These are phyloP conservation scores for Niebla homalea DNA, from an alignment of 495 filamentous ascomycete species.

Conservation along the genomic window DNA sequence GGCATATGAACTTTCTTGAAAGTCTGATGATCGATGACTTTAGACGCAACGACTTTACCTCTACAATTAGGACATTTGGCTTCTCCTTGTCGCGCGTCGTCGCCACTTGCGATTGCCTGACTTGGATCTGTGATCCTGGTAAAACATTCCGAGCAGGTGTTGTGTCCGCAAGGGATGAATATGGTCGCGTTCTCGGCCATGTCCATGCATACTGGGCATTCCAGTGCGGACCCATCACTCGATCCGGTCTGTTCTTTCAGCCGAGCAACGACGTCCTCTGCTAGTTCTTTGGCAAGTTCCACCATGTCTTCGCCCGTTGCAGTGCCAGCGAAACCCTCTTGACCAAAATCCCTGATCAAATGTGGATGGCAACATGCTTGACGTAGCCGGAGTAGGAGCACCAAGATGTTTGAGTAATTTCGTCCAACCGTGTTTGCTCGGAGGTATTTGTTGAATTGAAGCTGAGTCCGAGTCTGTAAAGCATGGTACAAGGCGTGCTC, in stretches of 20 bases:
- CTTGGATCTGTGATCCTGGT: slow-evolving; percentile 53
- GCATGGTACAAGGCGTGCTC: slow-evolving; percentile 59
- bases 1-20: slow-evolving; percentile 68
- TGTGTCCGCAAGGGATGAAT: slow-evolving; percentile 21
- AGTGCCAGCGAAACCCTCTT: slow-evolving; percentile 34
- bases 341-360: slow-evolving; percentile 63
- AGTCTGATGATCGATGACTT: slow-evolving; percentile 55
- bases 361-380: slow-evolving; percentile 91
- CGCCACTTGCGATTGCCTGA: slow-evolving; percentile 37
- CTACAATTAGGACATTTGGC: slow-evolving; percentile 70
- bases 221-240: slow-evolving; percentile 40
- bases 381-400: slow-evolving; percentile 75
- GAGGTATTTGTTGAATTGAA: slow-evolving; percentile 68
- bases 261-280: slow-evolving; percentile 47
- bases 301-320: slow-evolving; percentile 43
- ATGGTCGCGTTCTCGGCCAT: slow-evolving; percentile 61
- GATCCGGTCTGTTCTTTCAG: slow-evolving; percentile 39
- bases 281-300: slow-evolving; percentile 51
- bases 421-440: slow-evolving; percentile 55
- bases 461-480: slow-evolving; percentile 51
- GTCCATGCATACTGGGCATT: slow-evolving; percentile 76
- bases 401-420: slow-evolving; percentile 74
- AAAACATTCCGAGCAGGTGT: slow-evolving; percentile 30
- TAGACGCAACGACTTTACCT: slow-evolving; percentile 44
- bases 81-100: slow-evolving; percentile 40